Percentiles rank a stretch among this genome's conserved stretches.
phyloP scores from a whole-genome alignment of 2,329 filamentous ascomycete species.

The Arthrobotrys entomopaga region DNA sequence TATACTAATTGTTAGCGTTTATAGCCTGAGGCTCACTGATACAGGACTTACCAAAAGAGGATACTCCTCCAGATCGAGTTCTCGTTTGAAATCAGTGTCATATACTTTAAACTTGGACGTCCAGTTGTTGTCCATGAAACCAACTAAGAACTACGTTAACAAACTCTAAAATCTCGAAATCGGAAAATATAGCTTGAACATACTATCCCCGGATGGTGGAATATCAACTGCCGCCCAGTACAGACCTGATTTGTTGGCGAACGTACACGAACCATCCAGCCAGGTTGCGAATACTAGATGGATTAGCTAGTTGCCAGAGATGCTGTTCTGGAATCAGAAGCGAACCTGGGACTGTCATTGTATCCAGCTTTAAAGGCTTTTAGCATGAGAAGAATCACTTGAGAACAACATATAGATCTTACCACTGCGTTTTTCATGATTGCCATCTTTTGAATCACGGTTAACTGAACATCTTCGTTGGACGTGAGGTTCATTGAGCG shows the following conservation, averaged over 20 bases:
- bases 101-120: constrained; percentile 43
- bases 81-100: constrained; percentile 37
- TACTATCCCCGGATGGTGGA: constrained; percentile 49
- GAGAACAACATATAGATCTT: not conserved
- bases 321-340: too few relatives aligned
- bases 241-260: constrained; percentile 73
- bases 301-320: not conserved
- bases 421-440: constrained; percentile 81
- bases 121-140: constrained; percentile 49
- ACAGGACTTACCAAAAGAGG: constrained; percentile 31
- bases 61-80: constrained; percentile 36
- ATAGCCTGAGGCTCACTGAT: too few relatives aligned
- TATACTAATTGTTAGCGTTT: constrained; percentile 14
- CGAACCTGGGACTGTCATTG: constrained; percentile 72
- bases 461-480: constrained; percentile 23
- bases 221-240: constrained; percentile 45
- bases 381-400: too few relatives aligned
- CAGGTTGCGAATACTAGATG: constrained; percentile 75
- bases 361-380: constrained; percentile 65
- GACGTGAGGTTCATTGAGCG: constrained; percentile 2
- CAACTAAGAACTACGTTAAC: constrained; percentile 60
- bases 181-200: constrained; percentile 67
- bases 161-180: constrained; percentile 65
- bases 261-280: constrained; percentile 78
- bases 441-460: constrained; percentile 76